Conservation (phyloP, 352 stramenopile species). For the Plasmopara muralis region DNA sequence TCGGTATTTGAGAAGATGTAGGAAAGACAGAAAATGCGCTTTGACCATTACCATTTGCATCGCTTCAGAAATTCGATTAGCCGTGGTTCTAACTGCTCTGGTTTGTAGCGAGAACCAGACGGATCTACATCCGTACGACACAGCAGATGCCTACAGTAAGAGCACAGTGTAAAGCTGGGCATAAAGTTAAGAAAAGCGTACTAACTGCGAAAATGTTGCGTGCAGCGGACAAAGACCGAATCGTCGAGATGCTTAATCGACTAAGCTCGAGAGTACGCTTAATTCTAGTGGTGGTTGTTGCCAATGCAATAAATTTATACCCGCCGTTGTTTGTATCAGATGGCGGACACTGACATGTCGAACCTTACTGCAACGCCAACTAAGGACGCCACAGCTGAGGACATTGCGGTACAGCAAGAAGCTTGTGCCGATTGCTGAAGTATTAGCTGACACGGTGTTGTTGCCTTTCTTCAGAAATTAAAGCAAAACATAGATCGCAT, state of each 20-base stretch:
- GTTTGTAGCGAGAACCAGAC: conserved; percentile 48
- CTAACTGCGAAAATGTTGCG: background rate
- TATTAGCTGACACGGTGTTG: background rate
- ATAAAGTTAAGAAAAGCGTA: background rate
- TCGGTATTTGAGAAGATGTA: conserved; percentile 35
- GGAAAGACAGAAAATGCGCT: too few relatives aligned
- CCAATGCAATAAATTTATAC: background rate
- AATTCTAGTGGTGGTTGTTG: too few relatives aligned
- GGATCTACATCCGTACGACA: conserved; percentile 51
- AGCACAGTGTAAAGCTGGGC: background rate
- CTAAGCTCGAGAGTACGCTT: conserved; percentile 62
- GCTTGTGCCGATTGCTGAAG: too few relatives aligned
- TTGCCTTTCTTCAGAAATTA: conserved; percentile 35
- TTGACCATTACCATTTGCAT: too few relatives aligned
- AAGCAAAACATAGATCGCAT: conserved; percentile 71
- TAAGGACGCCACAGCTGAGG: conserved; percentile 68
- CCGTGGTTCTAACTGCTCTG: background rate
- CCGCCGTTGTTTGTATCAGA: conserved; percentile 26
- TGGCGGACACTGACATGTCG: conserved; percentile 83
- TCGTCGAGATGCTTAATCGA: conserved; percentile 85
- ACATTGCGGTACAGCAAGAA: conserved; percentile 43
- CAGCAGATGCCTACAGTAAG: conserved; percentile 67
- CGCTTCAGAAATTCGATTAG: background rate
- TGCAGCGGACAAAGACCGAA: conserved; percentile 79
- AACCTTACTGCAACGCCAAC: conserved; percentile 76